phyloP scores from a whole-genome alignment of 2,329 filamentous ascomycete genomes.

The Trichophyton simii region DNA sequence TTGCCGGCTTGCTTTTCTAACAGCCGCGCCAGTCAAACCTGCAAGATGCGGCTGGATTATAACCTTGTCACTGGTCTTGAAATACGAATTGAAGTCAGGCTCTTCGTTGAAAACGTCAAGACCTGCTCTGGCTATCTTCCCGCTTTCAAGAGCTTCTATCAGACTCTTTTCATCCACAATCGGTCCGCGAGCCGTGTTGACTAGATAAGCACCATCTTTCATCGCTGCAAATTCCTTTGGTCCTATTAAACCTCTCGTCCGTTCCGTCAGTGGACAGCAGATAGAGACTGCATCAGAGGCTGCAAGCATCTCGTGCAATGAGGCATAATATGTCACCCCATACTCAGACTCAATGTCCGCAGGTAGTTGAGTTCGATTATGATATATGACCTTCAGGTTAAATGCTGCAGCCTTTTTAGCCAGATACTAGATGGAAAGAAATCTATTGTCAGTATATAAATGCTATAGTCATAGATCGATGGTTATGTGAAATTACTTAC shows the following conservation, averaged over 20 bases:
- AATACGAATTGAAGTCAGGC: constrained; percentile 32
- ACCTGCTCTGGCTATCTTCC: constrained; percentile 37
- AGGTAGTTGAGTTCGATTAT: constrained; percentile 29
- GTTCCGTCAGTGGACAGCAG: constrained; percentile 36
- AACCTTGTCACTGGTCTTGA: constrained; percentile 30
- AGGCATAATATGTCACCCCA: constrained; percentile 25
- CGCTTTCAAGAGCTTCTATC: constrained; percentile 36
- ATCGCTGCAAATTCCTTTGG: constrained; percentile 33
- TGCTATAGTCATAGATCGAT: neutral
- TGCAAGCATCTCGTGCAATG: constrained; percentile 30
- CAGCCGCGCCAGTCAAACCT: constrained; percentile 33
- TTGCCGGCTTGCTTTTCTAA: constrained; percentile 32
- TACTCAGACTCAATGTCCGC: constrained; percentile 26
- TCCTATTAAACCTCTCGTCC: constrained; percentile 32
- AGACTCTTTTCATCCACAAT: constrained; percentile 40
- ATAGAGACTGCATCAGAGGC: constrained; percentile 34
- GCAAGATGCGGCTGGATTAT: constrained; percentile 37
- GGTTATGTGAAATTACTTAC: constrained; percentile 12
- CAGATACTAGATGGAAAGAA: constrained; percentile 19
- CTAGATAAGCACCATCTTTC: constrained; percentile 36
- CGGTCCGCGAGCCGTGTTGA: constrained; percentile 42
- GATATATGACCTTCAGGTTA: constrained; percentile 35
- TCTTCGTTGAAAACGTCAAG: constrained; percentile 39
- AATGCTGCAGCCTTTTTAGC: constrained; percentile 31
- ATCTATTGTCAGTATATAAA: neutral